These are phyloP conservation scores for Syzygium oleosum DNA, from an alignment of 345 rosid species.

Conservation along the genomic window DNA sequence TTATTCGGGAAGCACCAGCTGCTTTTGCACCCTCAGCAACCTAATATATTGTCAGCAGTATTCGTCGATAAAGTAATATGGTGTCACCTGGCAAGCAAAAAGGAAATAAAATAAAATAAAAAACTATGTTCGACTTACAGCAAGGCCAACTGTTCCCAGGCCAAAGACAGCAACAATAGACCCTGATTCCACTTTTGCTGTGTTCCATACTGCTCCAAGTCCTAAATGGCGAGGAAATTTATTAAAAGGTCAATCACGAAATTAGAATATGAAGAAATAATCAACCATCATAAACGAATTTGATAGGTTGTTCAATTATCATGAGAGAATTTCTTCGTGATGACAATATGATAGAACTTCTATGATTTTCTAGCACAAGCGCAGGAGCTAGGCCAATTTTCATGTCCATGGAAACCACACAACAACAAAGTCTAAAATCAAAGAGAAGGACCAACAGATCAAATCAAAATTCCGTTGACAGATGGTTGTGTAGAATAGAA, in stretches of 20 bases:
- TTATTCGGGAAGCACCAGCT: constrained; percentile 92
- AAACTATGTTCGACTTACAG: constrained; percentile 41
- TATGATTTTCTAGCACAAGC: neutral
- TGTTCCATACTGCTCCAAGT: constrained; percentile 99
- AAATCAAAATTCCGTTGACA: neutral
- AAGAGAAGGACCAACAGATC: neutral
- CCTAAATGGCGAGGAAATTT: constrained; percentile 22
- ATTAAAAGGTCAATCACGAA: neutral
- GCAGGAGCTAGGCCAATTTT: neutral
- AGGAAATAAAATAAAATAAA: neutral
- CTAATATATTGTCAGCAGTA: constrained; percentile 16
- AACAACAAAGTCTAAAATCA: neutral
- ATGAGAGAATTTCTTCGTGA: neutral
- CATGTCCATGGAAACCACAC: neutral
- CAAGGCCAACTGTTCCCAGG: constrained; percentile 99
- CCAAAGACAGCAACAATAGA: constrained; percentile 90
- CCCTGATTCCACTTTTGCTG: constrained; percentile 96
- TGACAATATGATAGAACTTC: neutral
- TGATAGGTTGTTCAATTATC: neutral
- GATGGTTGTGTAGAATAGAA: neutral
- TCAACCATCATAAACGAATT: neutral
- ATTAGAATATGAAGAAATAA: neutral
- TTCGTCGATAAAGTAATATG: neutral
- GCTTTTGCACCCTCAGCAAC: constrained; percentile 99
- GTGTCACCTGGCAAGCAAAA: neutral